These are phyloP conservation scores for Picocystis sp. DNA, from an alignment of 163 green algal genomes.

Conservation along the genomic window DNA sequence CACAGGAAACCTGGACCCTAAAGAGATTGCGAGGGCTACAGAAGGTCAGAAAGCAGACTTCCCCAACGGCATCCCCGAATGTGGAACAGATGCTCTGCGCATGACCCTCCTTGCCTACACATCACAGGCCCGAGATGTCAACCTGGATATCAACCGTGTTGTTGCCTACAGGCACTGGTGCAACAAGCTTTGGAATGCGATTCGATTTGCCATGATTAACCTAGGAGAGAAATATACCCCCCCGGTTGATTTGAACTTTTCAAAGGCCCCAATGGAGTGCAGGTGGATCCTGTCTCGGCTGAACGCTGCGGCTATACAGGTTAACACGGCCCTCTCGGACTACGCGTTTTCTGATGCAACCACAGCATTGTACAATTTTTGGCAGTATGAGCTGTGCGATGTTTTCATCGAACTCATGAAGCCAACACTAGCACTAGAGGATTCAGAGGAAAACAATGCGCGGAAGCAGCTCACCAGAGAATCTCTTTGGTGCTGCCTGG, in stretches of 20 bases:
- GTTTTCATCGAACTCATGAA: slow-evolving; percentile 98
- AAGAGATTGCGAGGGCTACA: slow-evolving; percentile 53
- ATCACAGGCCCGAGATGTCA: slow-evolving; percentile 73
- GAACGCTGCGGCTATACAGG: slow-evolving; percentile 24
- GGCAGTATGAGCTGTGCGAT: slow-evolving; percentile 94
- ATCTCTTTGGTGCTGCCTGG: slow-evolving; percentile 41
- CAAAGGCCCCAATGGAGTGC: slow-evolving; percentile 32
- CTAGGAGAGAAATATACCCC: slow-evolving; percentile 45
- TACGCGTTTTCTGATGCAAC: slow-evolving; percentile 77
- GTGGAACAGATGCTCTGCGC: slow-evolving; percentile 85
- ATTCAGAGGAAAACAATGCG: background rate
- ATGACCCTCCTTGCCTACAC: slow-evolving; percentile 87
- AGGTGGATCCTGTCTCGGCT: slow-evolving; percentile 70
- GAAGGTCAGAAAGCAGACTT: slow-evolving; percentile 71
- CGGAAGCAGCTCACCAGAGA: slow-evolving; percentile 20
- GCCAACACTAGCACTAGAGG: slow-evolving; percentile 46
- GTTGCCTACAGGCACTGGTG: slow-evolving; percentile 92
- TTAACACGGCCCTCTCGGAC: slow-evolving; percentile 12
- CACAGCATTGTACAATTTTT: slow-evolving; percentile 61
- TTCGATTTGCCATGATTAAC: slow-evolving; percentile 86
- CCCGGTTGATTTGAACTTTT: slow-evolving; percentile 11
- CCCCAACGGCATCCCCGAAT: slow-evolving; percentile 94
- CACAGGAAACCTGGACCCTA: slow-evolving; percentile 68
- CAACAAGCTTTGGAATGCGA: slow-evolving; percentile 99
- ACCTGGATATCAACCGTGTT: slow-evolving; percentile 91